Conservation (phyloP, 768 basidiomycete species). For the Pleurotus ostreatus region DNA sequence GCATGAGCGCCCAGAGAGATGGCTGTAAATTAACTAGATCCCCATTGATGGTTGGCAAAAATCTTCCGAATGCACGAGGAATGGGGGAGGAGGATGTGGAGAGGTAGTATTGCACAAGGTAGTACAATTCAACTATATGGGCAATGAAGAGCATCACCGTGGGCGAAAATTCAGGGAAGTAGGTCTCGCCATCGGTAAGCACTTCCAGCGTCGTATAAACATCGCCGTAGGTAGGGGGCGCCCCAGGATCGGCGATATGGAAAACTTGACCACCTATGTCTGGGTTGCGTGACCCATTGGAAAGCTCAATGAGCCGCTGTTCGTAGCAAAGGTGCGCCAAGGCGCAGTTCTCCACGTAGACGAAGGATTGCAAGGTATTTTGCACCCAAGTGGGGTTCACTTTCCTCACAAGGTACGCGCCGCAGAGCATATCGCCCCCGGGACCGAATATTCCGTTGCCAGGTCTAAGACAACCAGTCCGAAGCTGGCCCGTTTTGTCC, state of each 20-base stretch:
- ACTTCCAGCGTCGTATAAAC: conserved; percentile 50
- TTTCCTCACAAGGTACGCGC: conserved; percentile 56
- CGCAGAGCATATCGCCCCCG: conserved; percentile 67
- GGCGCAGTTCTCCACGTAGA: conserved; percentile 75
- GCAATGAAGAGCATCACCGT: conserved; percentile 65
- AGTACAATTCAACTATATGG: conserved; percentile 52
- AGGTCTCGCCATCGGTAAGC: conserved; percentile 52
- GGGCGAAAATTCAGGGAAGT: conserved; percentile 53
- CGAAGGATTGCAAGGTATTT: conserved; percentile 57
- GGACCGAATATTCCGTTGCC: conserved; percentile 77
- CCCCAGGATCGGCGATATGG: conserved; percentile 61
- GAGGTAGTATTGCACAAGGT: conserved; percentile 42
- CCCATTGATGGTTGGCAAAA: conserved; percentile 42
- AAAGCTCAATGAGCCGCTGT: conserved; percentile 57
- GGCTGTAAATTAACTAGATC: conserved; percentile 58
- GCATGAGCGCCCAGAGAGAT: conserved; percentile 48
- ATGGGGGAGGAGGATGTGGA: conserved; percentile 21
- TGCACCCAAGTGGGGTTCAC: conserved; percentile 61
- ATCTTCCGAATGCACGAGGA: conserved; percentile 26
- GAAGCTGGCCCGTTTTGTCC: conserved; percentile 35
- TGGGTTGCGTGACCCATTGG: conserved; percentile 31
- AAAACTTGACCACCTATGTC: conserved; percentile 77
- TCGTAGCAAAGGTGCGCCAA: conserved; percentile 73
- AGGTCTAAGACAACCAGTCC: conserved; percentile 75
- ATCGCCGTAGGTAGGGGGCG: conserved; percentile 60